Evolutionary conservation across 805 yeast species (phyloP).

Genomic region (Candida berthetii): DNA sequence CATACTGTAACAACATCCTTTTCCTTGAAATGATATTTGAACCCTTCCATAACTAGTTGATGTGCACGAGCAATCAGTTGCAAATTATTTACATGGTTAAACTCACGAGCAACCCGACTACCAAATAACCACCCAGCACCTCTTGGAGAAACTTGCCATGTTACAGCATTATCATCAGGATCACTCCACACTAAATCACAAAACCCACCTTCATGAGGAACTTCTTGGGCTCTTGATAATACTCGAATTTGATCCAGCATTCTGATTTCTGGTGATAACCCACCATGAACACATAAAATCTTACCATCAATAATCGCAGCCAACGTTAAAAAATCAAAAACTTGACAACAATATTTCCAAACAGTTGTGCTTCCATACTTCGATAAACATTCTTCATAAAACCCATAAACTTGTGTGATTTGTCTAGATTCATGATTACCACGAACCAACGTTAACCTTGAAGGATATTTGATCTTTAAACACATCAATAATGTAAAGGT

Average conservation of each 20-base stretch:
- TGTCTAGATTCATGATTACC: slow-evolving; percentile 98
- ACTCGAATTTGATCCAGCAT: slow-evolving; percentile 97
- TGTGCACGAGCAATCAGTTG: slow-evolving; percentile 92
- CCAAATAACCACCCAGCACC: slow-evolving; percentile 99
- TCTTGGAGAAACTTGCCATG: slow-evolving; percentile 97
- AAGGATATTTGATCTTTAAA: slow-evolving; percentile 82
- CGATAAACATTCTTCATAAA: slow-evolving; percentile 90
- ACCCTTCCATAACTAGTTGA: slow-evolving; percentile 98
- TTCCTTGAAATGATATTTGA: slow-evolving; percentile 92
- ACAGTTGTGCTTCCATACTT: slow-evolving; percentile 93
- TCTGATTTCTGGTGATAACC: slow-evolving; percentile 93
- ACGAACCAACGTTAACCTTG: slow-evolving; percentile 81
- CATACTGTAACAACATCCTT: slow-evolving; percentile 97
- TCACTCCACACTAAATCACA: slow-evolving; percentile 98
- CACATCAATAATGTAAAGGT: slow-evolving; percentile 94
- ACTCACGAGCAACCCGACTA: slow-evolving; percentile 87
- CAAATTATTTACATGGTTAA: slow-evolving; percentile 89
- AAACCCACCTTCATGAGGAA: slow-evolving; percentile 98
- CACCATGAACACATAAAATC: slow-evolving; percentile 95
- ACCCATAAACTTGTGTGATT: slow-evolving; percentile 98
- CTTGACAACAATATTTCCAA: slow-evolving; percentile 96
- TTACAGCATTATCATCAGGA: slow-evolving; percentile 87
- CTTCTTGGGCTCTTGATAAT: slow-evolving; percentile 92
- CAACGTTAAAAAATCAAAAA: slow-evolving; percentile 85
- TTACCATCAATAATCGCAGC: slow-evolving; percentile 96